phyloP scores from a whole-genome alignment of 2,329 filamentous ascomycete genomes.

The Ceratocystis papillata region DNA sequence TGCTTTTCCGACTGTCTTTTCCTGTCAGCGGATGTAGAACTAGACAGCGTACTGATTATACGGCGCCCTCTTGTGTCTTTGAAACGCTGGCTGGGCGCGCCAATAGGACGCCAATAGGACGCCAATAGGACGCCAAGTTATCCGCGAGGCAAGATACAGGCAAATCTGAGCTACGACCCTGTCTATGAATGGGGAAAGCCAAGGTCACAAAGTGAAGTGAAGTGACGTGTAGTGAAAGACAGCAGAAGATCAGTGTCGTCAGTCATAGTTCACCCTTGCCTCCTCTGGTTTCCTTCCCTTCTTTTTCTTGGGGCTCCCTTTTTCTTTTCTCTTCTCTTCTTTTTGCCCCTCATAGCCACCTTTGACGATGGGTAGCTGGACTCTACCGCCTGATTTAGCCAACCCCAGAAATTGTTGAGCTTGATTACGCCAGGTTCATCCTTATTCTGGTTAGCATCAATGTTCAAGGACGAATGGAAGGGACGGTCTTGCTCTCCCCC shows the following conservation, averaged over 20 bases:
- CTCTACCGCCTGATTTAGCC: too few species aligned
- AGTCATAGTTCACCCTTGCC: background rate
- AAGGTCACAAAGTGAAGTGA: background rate
- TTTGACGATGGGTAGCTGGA: background rate
- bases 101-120: too few species aligned
- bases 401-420: background rate
- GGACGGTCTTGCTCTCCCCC: background rate
- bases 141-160: background rate
- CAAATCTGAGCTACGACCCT: background rate
- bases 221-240: background rate
- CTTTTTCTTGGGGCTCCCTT: background rate
- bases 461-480: constrained; percentile 3
- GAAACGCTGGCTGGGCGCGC: too few species aligned
- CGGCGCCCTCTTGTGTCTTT: background rate
- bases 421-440: background rate
- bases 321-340: background rate
- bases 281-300: background rate
- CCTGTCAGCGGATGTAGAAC: background rate
- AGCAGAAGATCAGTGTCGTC: background rate
- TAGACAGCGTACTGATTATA: background rate
- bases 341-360: background rate
- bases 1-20: background rate
- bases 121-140: too few species aligned
- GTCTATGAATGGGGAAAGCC: background rate
- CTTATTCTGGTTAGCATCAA: background rate